A percentile compares a stretch with the other conserved stretches of the same genome.
Conservation (phyloP, 345 rosid species). For the Camelina laxa region DNA sequence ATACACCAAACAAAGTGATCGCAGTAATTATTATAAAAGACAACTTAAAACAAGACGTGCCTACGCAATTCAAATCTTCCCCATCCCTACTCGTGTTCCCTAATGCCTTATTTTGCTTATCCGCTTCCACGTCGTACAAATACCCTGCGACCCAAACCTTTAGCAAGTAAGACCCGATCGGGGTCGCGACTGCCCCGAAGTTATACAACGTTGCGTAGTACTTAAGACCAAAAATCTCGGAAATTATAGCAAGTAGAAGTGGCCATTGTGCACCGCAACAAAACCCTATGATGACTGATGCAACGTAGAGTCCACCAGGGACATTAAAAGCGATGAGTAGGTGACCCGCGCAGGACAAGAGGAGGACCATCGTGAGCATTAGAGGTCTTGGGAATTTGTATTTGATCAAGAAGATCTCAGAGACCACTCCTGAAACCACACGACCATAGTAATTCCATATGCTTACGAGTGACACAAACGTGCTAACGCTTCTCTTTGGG, state of each 20-base stretch:
- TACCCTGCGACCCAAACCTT: constrained; percentile 54
- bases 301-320: constrained; percentile 55
- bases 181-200: constrained; percentile 52
- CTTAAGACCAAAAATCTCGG: constrained; percentile 63
- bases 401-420: constrained; percentile 52
- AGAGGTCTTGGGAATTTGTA: constrained; percentile 57
- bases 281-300: constrained; percentile 60
- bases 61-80: constrained; percentile 48
- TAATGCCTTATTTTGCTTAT: constrained; percentile 45
- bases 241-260: constrained; percentile 55
- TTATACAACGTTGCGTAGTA: constrained; percentile 58
- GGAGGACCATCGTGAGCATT: constrained; percentile 48
- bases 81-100: constrained; percentile 37
- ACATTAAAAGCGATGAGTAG: constrained; percentile 53
- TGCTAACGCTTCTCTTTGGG: constrained; percentile 46
- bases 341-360: constrained; percentile 53
- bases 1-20: constrained; percentile 49
- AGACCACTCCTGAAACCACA: constrained; percentile 51
- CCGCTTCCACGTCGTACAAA: constrained; percentile 55
- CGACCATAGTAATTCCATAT: constrained; percentile 67
- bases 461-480: constrained; percentile 61
- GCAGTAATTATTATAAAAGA: constrained; percentile 51
- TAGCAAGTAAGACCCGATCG: constrained; percentile 55
- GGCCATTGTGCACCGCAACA: constrained; percentile 61
- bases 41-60: constrained; percentile 51